These are phyloP conservation scores for Citrullus colocynthis DNA, from an alignment of 306 rosid species.

Conservation along the genomic window DNA sequence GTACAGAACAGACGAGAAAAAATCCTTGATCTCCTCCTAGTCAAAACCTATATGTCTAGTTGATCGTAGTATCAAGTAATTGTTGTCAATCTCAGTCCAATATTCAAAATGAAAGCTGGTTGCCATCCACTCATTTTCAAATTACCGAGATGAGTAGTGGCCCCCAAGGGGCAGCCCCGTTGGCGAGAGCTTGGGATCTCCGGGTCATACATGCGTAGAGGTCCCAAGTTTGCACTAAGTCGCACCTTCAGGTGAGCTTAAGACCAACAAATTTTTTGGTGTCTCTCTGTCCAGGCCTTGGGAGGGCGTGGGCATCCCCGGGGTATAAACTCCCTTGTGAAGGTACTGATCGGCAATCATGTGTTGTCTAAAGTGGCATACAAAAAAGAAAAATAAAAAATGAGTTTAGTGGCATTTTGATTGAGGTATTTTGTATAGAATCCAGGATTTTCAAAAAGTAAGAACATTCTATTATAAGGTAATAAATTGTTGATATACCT, in stretches of 20 bases:
- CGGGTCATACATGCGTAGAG: too few species aligned
- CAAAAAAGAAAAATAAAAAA: neutral
- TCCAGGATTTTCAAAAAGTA: neutral
- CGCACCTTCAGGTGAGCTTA: too few species aligned
- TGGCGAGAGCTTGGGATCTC: too few species aligned
- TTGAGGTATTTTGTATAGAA: neutral
- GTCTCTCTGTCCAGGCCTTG: too few species aligned
- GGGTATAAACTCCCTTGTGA: too few species aligned
- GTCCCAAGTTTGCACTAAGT: too few species aligned
- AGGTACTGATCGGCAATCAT: neutral
- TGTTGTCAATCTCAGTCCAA: neutral
- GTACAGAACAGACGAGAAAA: neutral
- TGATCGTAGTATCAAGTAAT: neutral
- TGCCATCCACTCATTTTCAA: neutral
- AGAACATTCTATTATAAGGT: neutral
- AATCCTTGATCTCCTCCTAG: neutral
- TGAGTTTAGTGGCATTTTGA: neutral
- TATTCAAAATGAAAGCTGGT: neutral
- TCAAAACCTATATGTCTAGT: neutral
- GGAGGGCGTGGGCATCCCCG: too few species aligned
- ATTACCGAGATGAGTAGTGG: too few species aligned
- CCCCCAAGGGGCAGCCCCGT: too few species aligned
- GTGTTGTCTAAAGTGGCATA: neutral
- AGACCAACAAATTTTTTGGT: too few species aligned
- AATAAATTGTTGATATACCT: neutral